Base-by-base conservation (phyloP, 2,329 filamentous ascomycete species). In the Nemania sp. region DNA sequence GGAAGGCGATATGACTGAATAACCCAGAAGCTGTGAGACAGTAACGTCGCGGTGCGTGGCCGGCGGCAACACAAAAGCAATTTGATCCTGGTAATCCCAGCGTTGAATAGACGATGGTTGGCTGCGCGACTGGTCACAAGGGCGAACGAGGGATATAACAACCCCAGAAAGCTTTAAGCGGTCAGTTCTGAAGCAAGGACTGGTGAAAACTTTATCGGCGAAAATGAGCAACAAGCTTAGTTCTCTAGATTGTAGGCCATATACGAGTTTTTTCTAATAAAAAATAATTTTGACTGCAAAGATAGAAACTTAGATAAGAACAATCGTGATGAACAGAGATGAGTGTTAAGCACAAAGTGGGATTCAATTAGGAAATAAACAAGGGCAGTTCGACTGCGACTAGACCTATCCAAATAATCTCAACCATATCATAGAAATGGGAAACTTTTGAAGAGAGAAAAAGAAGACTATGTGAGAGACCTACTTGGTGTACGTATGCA, bases 11-110 rank as follows among this genome's bases (percentile, higher is more conserved):
- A 45, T 41, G 24, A 54, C 44, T 22, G 45, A 46, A 30, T 31
- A 31, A 30, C 40, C 49, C 37, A 34, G 28, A 36, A 31, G 41
- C 45, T 24, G 48, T 46, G 47, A 50, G 49, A 51, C 46, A 49
- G 47, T 24, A 26, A 30, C 47, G 46, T 49, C 42, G 43, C 44
- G 48, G 52, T 53, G 34, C 47, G 36, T 40, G 33, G 30, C 36
- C 52, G 46, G 37, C 48, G n/a, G 46, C 61, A 52, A 61, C 54
- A 56, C 62, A 60, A 60, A 51, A 59, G 39, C 56, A 46, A 60
- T 50, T 49, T 45, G 54, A 56, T 52, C 56, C 52, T 57, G 49
- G 63, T 52, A 59, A 59, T 51, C 48, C 49, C 52, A 40, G 39
- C 49, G 23, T 52, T 49, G 52, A 41, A 49, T 26, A 39, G 39